These are phyloP conservation scores for Fraxinus cuspidata DNA, from an alignment of 257 asterid species.

Conservation along the genomic window DNA sequence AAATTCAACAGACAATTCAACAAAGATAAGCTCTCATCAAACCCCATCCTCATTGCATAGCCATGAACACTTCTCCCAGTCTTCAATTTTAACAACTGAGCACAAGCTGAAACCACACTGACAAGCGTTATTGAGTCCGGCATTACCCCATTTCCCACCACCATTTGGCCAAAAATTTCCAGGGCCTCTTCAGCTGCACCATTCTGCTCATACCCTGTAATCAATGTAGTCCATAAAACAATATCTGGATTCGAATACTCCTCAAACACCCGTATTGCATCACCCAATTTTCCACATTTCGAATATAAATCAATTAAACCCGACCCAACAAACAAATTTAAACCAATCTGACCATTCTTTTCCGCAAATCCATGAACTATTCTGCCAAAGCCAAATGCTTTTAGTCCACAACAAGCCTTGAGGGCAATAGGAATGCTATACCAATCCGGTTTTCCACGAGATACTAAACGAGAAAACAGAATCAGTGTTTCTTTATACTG, in stretches of 20 bases:
- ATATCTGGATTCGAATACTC: constrained; percentile 63
- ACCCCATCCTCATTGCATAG: constrained; percentile 41
- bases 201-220: constrained; percentile 65
- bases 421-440: constrained; percentile 45
- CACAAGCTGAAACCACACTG: constrained; percentile 69
- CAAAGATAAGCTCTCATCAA: constrained; percentile 43
- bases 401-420: constrained; percentile 64
- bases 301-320: constrained; percentile 62
- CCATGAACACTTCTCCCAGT: constrained; percentile 71
- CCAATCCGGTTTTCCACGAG: constrained; percentile 42
- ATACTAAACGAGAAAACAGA: constrained; percentile 44
- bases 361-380: constrained; percentile 56
- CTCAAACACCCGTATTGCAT: constrained; percentile 56
- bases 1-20: constrained; percentile 56
- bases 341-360: constrained; percentile 40
- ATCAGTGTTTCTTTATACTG: constrained; percentile 40
- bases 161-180: constrained; percentile 43
- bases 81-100: constrained; percentile 41
- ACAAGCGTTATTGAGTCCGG: constrained; percentile 55
- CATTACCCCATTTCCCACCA: constrained; percentile 23
- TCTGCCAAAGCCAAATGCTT: constrained; percentile 45
- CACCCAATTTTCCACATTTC: constrained; percentile 60
- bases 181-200: constrained; percentile 47
- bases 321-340: constrained; percentile 66
- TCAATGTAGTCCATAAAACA: constrained; percentile 68